Evolutionary conservation across 495 filamentous ascomycete species (phyloP).

Genomic region (Aspergillus wentii): DNA sequence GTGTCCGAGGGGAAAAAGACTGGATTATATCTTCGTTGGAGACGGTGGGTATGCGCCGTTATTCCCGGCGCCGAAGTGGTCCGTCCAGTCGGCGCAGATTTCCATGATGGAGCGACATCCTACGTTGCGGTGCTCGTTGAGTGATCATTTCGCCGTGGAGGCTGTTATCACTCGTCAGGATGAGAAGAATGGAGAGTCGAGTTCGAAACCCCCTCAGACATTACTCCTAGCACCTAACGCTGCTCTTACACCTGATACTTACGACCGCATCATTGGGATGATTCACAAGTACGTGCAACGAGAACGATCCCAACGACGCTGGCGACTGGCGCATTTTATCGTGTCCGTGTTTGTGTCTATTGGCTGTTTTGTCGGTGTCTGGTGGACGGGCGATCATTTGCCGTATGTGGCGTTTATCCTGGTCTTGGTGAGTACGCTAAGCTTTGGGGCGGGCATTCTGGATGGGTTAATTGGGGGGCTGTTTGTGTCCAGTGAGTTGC

Average conservation of each 20-base stretch:
- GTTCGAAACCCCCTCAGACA: too few relatives aligned
- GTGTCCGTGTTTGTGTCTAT: slow-evolving; percentile 59
- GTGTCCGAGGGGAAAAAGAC: slow-evolving; percentile 72
- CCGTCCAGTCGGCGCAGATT: slow-evolving; percentile 61
- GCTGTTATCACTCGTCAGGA: slow-evolving; percentile 31
- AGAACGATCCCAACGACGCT: slow-evolving; percentile 62
- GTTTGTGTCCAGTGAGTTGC: slow-evolving; percentile 78
- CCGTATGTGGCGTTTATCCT: slow-evolving; percentile 78
- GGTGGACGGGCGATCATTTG: slow-evolving; percentile 66
- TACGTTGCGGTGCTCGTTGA: slow-evolving; percentile 73
- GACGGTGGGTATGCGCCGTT: slow-evolving; percentile 31
- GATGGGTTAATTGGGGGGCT: slow-evolving; percentile 83
- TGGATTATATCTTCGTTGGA: slow-evolving; percentile 91
- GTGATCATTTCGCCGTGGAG: slow-evolving; percentile 85
- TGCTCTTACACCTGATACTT: slow-evolving; percentile 47
- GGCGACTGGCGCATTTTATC: slow-evolving; percentile 69
- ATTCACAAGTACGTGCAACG: slow-evolving; percentile 60
- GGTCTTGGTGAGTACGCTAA: slow-evolving; percentile 69
- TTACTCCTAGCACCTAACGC: slow-evolving; percentile 22
- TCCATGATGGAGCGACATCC: slow-evolving; percentile 84
- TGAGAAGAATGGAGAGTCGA: too few relatives aligned
- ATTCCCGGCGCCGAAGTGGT: slow-evolving; percentile 48
- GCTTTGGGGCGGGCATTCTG: slow-evolving; percentile 67
- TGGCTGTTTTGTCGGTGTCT: slow-evolving; percentile 72
- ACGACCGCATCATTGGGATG: slow-evolving; percentile 69